Evolutionary conservation across 225 moss, liverwort and hornwort species (phyloP), one percentile per base, ranked within the genome.

Genomic region (Physcomitrellopsis africana): DNA sequence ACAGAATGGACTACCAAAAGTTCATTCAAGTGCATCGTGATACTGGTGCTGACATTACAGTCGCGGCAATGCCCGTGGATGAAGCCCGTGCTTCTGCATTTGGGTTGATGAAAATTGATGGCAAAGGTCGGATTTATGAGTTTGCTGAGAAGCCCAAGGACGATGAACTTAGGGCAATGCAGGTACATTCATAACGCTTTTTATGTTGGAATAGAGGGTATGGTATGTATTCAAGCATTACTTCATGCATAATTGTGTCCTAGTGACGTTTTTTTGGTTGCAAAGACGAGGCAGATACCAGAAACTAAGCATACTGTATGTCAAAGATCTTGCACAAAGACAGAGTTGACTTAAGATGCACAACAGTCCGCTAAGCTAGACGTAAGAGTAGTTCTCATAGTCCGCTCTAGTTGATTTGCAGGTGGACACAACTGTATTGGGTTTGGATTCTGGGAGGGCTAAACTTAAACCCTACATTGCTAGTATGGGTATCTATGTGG

Each of bases 401-500:
- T 23, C 42, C 12, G 14, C 51, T 67, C 9, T 65, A 20, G 1
- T 56, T 29, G 26, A 59, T 44, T 32, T 79, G 51, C 19, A 86
- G 72, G 92, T 95, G 27, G 90, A 94, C 47, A 91, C 91, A 16
- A 92, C 86, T 18, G 10, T 90, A 0, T 73, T 92, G 51, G 90
- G 89, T 17, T 68, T 92, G 78, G 89, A 90, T 79, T 57, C 20
- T 57, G 57, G 71, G 74, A 83, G 79, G 58, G 90, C 92, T 18
- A 85, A 65, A 61, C 58, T 76, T 16, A 79, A 89, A 74, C 85
- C 94, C 3, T 95, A 91, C 73, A 95, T 91, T 75, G 94, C 91
- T 6, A 91, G 87, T 47, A 95, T 95, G 91, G 94, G 92, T 49
- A 95, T 95, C 32, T 95, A 95, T 60, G 89, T 95, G 41, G 89